Evolutionary conservation across 805 yeast genomes (phyloP), one percentile per base, ranked within the genome.

Genomic region (Hanseniaspora taiwanica): DNA sequence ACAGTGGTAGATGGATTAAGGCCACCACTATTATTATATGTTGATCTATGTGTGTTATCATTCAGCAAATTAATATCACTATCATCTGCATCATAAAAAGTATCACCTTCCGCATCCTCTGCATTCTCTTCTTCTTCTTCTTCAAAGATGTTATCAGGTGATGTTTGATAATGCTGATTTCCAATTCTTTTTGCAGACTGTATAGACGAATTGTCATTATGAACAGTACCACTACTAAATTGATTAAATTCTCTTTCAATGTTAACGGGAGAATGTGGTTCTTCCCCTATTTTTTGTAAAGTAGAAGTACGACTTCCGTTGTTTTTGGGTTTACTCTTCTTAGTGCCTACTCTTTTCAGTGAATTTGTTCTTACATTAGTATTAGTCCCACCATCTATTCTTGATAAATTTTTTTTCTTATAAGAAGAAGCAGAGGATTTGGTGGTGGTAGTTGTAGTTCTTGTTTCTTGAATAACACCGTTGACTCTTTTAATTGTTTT

Each of bases 401-500:
- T 25, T 25, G 29, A 4, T 12, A 8, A 7, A 4, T 8, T 4
- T 25, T 25, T 4, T 25, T 25, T 4, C n/a, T 13, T 13, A 25
- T 25, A 14, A 13, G 10, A 12, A 12, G 29, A 25, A 25, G 29
- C n/a, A 13, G n/a, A 25, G n/a, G 14, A n/a, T 4, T 16, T 29
- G 13, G 18, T 29, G 42, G 44, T 33, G 48, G 55, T 40, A 49
- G 68, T 52, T 37, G 68, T 63, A 1, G 68, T 63, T 1, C 72
- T 70, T 6, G 71, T 71, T 45, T 67, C 69, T 36, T 69, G 62
- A 41, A 72, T 74, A 36, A 54, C 62, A 1, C 73, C 68, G 24
- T 73, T 74, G 46, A 69, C 51, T 37, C 65, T 62, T 45, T 71
- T 65, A 21, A 74, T 62, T 0, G 76, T 72, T 32, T 70, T 70